These are phyloP conservation scores for Candida ipomoeae DNA, from an alignment of 805 yeast genomes.

Conservation along the genomic window DNA sequence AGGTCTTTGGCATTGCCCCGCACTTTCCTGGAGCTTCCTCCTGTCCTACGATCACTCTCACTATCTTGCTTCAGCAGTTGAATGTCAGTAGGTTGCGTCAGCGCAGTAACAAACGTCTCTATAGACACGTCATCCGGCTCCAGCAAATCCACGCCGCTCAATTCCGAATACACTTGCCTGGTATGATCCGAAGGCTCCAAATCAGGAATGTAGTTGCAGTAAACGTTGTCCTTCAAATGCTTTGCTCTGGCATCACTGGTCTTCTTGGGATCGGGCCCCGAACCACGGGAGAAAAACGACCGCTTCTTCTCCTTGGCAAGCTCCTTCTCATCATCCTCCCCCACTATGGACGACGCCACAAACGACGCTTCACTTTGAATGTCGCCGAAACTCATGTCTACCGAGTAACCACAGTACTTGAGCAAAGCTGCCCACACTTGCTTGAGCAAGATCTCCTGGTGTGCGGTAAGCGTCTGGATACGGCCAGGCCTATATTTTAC, in stretches of 20 bases:
- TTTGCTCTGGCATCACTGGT: slow-evolving; percentile 25
- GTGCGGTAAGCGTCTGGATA: slow-evolving; percentile 31
- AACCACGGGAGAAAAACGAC: slow-evolving; percentile 22
- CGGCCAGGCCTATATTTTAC: slow-evolving; percentile 34
- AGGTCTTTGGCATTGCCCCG: slow-evolving; percentile 27
- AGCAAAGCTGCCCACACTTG: slow-evolving; percentile 19
- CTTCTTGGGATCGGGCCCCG: slow-evolving; percentile 11
- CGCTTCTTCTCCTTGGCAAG: slow-evolving; percentile 30
- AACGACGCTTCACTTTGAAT: slow-evolving; percentile 27
- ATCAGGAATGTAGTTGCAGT: slow-evolving; percentile 23
- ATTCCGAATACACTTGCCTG: slow-evolving; percentile 19
- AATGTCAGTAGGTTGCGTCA: not conserved
- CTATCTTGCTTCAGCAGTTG: not conserved
- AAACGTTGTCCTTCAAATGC: slow-evolving; percentile 25
- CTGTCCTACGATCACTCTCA: slow-evolving; percentile 13
- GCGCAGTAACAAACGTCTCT: slow-evolving; percentile 24
- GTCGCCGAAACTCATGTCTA: slow-evolving; percentile 29
- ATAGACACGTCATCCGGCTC: slow-evolving; percentile 23
- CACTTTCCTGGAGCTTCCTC: slow-evolving; percentile 14
- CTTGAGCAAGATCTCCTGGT: slow-evolving; percentile 17
- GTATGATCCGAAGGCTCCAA: slow-evolving; percentile 20
- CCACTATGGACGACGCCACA: slow-evolving; percentile 25
- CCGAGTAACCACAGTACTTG: slow-evolving; percentile 42
- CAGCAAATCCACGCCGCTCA: slow-evolving; percentile 16
- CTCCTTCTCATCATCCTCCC: slow-evolving; percentile 14